Conservation (phyloP, 352 stramenopile species). For the Globisporangium sylvaticum region DNA sequence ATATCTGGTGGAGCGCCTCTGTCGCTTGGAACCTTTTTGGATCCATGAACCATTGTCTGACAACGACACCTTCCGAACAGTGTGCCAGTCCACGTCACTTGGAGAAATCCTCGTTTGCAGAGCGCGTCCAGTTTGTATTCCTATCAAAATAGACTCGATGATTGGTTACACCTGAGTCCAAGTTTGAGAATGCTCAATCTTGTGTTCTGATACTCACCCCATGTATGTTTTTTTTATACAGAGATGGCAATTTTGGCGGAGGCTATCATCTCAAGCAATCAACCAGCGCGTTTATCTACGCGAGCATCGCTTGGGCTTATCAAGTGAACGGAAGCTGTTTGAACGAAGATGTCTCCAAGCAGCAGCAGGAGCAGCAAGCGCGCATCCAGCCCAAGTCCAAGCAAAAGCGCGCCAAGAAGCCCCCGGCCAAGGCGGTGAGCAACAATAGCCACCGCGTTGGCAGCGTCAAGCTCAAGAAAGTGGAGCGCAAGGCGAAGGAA, state of each 20-base stretch:
- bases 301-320: no score
- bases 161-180: not conserved
- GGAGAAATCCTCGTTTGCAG: not conserved
- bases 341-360: not conserved
- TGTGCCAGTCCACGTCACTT: not conserved
- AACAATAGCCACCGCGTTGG: not conserved
- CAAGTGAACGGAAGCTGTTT: not conserved
- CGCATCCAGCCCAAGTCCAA: not conserved
- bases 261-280: not conserved
- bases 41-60: not conserved
- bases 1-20: not conserved
- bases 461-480: conserved; percentile 37
- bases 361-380: not conserved
- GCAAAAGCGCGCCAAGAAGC: not conserved
- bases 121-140: not conserved
- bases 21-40: no score
- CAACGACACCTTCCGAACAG: not conserved
- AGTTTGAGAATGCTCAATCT: not conserved
- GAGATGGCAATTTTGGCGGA: not conserved
- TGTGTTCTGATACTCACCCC: not conserved
- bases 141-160: conserved; percentile 8
- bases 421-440: not conserved
- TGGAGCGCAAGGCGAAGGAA: conserved; percentile 44
- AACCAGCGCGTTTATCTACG: no score
- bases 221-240: not conserved